Evolutionary conservation across 192 early-diverging fungal species (phyloP), one percentile per base, ranked within the genome.

Genomic region (Entomortierella chlamydospora): DNA sequence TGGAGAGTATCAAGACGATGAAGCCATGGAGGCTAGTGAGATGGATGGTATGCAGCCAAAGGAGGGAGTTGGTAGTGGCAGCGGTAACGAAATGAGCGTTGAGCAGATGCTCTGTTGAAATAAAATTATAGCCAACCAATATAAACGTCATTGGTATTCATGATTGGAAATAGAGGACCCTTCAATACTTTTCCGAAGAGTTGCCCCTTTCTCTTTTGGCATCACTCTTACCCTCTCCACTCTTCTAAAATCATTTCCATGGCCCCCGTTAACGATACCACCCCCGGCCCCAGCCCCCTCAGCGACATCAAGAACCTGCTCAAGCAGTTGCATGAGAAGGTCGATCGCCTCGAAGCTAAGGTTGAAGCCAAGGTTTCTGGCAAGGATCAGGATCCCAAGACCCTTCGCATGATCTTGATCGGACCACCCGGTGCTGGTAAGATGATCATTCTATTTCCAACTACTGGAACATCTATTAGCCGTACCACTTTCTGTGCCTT

Each of bases 351-450:
- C 20, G 45, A 47, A 47, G 45, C 45, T 20, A 47, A 47, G 45
- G 51, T 68, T 43, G 55, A 70, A 11, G 29, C 55, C 31, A 61
- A 70, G 51, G 37, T 37, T 47, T 39, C 51, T 20, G 45, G 58
- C 51, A 81, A 66, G 59, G 72, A 80, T 4, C 70, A 74, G 71
- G 66, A 79, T 4, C 72, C 70, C 39, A 76, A 76, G 68, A 20
- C n/a, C 52, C 76, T 88, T 52, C 90, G 91, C 82, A 92, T 93
- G 91, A 85, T 94, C 67, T 91, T 98, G 87, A 95, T 96, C 90
- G 95, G 95, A 54, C 95, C 95, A 23, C 95, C 95, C 50, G 95
- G 96, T 85, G 92, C 91, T 29, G 93, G 92, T 89, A 90, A 83
- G 86, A 87, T 57, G 41, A 60, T 74, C 42, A 50, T 45, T 5